These are phyloP conservation scores for Melastoma candidum DNA, from an alignment of 441 rosid species.

Conservation along the genomic window DNA sequence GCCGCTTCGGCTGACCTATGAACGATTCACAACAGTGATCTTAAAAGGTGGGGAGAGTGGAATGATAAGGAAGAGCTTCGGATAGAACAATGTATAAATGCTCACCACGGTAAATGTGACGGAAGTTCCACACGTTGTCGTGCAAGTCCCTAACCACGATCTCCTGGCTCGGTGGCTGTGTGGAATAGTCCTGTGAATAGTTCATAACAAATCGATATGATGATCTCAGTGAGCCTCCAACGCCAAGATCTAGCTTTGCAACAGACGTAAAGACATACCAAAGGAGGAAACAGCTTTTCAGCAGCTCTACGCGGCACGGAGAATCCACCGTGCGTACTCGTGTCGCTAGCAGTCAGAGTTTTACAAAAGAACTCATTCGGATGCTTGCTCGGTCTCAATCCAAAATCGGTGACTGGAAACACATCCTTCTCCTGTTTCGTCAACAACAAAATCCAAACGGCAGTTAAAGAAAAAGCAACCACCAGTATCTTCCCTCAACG, in stretches of 20 bases:
- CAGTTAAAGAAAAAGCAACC: neutral
- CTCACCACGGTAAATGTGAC: slow-evolving; percentile 84
- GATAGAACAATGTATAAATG: too few species aligned
- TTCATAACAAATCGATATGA: neutral
- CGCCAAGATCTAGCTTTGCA: too few species aligned
- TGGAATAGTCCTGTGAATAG: slow-evolving; percentile 56
- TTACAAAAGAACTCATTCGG: slow-evolving; percentile 92
- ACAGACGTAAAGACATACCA: slow-evolving; percentile 26
- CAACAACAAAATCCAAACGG: neutral
- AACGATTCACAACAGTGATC: neutral
- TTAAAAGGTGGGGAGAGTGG: neutral
- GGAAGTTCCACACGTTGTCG: slow-evolving; percentile 88
- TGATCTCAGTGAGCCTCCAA: too few species aligned
- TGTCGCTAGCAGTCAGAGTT: slow-evolving; percentile 88
- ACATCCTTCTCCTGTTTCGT: slow-evolving; percentile 72
- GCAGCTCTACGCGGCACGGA: slow-evolving; percentile 98
- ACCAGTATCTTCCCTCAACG: too few species aligned
- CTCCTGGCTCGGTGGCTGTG: slow-evolving; percentile 95
- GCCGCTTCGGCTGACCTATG: slow-evolving; percentile 90
- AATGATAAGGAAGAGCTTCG: too few species aligned
- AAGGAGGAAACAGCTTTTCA: slow-evolving; percentile 87
- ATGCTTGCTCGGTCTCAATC: slow-evolving; percentile 72
- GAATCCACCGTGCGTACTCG: slow-evolving; percentile 97
- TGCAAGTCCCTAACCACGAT: slow-evolving; percentile 89
- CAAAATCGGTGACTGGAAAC: slow-evolving; percentile 80